Evolutionary conservation across 441 rosid genomes (phyloP).

Genomic region (Pelargonium citronellum): DNA sequence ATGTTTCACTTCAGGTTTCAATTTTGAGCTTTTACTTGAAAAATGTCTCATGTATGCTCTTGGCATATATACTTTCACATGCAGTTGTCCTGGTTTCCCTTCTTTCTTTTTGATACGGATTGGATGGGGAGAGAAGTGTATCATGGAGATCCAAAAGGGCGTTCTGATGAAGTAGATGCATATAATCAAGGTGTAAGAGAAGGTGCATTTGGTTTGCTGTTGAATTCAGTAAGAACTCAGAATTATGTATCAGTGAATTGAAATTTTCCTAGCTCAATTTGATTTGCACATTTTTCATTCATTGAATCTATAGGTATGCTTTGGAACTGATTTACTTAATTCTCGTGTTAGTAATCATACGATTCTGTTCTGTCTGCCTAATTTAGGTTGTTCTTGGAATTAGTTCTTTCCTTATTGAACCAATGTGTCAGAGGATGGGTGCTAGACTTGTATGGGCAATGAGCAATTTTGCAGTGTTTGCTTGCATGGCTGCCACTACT

Average conservation of each 20-base stretch:
- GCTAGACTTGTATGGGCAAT: slow-evolving; percentile 79
- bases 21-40: slow-evolving; percentile 7
- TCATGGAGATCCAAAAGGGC: slow-evolving; percentile 86
- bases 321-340: not conserved
- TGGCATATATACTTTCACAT: slow-evolving; percentile 22
- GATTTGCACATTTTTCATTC: slow-evolving; percentile 5
- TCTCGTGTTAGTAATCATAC: not conserved
- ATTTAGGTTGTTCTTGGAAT: slow-evolving; percentile 85
- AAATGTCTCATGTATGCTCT: slow-evolving; percentile 4
- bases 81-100: slow-evolving; percentile 96
- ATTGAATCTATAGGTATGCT: not conserved
- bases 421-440: slow-evolving; percentile 78
- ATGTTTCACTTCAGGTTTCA: slow-evolving; percentile 3
- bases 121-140: slow-evolving; percentile 99
- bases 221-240: slow-evolving; percentile 91
- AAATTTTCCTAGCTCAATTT: slow-evolving; percentile 6
- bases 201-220: slow-evolving; percentile 98
- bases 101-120: slow-evolving; percentile 92
- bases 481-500: slow-evolving; percentile 76
- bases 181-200: slow-evolving; percentile 87
- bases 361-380: slow-evolving; percentile 14
- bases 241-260: slow-evolving; percentile 27
- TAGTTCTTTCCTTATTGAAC: slow-evolving; percentile 78
- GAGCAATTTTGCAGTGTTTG: slow-evolving; percentile 77
- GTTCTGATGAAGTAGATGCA: slow-evolving; percentile 42